These are phyloP conservation scores for Colletotrichum truncatum DNA, from an alignment of 2,329 filamentous ascomycete genomes.

Conservation along the genomic window DNA sequence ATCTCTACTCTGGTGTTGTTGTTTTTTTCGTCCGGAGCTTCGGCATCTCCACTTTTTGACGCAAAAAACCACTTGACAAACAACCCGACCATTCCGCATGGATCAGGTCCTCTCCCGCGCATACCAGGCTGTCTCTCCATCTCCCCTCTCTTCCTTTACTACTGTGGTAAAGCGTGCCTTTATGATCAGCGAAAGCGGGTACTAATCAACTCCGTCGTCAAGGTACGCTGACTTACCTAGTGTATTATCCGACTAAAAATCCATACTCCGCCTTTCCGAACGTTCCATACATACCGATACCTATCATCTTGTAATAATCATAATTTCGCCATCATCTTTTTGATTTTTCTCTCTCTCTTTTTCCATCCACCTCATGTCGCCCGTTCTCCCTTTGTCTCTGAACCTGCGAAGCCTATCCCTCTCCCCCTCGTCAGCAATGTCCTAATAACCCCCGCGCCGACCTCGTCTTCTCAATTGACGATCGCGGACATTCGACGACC, in stretches of 20 bases:
- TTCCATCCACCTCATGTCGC: background rate
- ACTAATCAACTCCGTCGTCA: too few species aligned
- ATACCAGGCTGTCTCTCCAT: background rate
- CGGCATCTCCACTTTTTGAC: slow-evolving; percentile 22
- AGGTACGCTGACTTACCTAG: too few species aligned
- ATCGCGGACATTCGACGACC: background rate
- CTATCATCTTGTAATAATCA: background rate
- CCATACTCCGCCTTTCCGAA: slow-evolving; percentile 15
- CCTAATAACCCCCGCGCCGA: background rate
- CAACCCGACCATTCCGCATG: slow-evolving; percentile 10
- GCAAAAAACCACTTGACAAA: background rate
- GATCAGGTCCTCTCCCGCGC: background rate
- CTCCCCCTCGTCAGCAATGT: background rate
- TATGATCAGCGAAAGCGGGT: slow-evolving; percentile 8
- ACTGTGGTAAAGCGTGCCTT: too few species aligned
- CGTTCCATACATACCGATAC: background rate
- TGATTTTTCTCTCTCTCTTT: background rate
- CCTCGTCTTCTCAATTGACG: background rate
- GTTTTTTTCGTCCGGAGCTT: slow-evolving; percentile 12
- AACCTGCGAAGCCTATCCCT: too few species aligned
- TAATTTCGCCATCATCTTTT: background rate
- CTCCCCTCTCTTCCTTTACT: too few species aligned
- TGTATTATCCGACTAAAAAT: too few species aligned
- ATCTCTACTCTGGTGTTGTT: background rate
- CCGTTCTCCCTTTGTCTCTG: too few species aligned